phyloP scores from a whole-genome alignment of 2,329 filamentous ascomycete species.

The Colletotrichum theobromicola region DNA sequence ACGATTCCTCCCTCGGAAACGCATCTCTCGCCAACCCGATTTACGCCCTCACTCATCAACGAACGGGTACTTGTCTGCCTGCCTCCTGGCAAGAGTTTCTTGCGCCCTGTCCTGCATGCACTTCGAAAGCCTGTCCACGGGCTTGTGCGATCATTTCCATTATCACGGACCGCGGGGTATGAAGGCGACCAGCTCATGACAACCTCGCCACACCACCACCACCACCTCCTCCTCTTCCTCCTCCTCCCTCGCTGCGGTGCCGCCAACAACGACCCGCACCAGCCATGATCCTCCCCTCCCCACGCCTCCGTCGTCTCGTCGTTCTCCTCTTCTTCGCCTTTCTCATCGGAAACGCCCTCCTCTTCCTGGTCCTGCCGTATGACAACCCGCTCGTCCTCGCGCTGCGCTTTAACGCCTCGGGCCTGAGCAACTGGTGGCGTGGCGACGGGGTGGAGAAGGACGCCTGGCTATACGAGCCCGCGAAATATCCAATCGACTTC shows the following conservation, averaged over 20 bases:
- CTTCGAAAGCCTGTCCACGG: not conserved
- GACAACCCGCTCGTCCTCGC: slow-evolving; percentile 20
- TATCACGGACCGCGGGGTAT: not conserved
- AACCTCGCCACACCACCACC: not conserved
- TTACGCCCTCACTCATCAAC: not conserved
- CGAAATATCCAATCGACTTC: slow-evolving; percentile 48
- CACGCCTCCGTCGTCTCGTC: slow-evolving; percentile 9
- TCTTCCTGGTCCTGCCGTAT: slow-evolving; percentile 17
- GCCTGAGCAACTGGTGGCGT: slow-evolving; percentile 35
- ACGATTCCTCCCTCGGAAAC: not conserved
- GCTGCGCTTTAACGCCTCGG: slow-evolving; percentile 23
- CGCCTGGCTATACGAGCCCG: slow-evolving; percentile 44
- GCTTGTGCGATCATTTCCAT: not conserved
- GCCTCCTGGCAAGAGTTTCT: not conserved
- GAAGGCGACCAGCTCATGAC: not conserved
- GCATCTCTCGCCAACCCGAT: not conserved
- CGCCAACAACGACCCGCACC: not conserved
- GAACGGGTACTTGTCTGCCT: not conserved
- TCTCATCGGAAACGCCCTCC: slow-evolving; percentile 8
- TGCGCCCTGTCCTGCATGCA: not conserved
- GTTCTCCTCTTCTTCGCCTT: not conserved
- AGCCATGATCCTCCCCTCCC: slow-evolving; percentile 1
- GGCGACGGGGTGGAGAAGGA: slow-evolving; percentile 36
- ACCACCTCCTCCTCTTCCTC: not conserved
- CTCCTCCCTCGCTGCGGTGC: not conserved